These are phyloP conservation scores for Francoa sonchifolia DNA, from an alignment of 441 rosid genomes.

Conservation along the genomic window DNA sequence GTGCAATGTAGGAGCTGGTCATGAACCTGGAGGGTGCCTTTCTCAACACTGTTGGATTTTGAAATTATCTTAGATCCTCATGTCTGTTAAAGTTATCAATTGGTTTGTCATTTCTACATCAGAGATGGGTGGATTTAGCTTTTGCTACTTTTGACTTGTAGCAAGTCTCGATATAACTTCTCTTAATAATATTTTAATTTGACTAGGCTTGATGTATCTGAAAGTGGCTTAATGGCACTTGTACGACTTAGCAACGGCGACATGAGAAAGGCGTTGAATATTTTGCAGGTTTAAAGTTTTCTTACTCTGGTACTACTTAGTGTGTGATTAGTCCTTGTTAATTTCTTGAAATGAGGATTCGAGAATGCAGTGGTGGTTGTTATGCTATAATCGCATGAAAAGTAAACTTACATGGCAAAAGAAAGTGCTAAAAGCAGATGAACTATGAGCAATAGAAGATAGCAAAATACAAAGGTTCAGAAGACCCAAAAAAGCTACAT, in stretches of 20 bases:
- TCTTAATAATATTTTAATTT: conserved; percentile 2
- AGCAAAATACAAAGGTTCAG: no score
- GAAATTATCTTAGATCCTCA: conserved; percentile 1
- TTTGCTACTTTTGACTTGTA: conserved; percentile 2
- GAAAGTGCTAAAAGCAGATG: no score
- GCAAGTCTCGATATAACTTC: conserved; percentile 1
- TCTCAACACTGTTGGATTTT: no score
- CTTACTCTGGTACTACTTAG: background rate
- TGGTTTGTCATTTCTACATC: background rate
- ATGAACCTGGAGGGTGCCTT: no score
- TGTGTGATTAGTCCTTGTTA: no score
- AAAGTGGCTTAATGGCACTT: conserved; percentile 68
- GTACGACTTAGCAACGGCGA: conserved; percentile 91
- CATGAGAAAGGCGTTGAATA: conserved; percentile 97
- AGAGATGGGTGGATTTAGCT: conserved; percentile 1
- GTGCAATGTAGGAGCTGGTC: no score
- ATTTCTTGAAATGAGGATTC: no score
- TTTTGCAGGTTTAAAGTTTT: conserved; percentile 56
- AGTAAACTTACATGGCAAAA: no score
- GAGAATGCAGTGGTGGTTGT: no score
- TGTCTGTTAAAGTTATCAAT: background rate
- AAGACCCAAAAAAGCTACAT: no score
- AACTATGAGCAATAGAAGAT: no score
- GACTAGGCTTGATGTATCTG: conserved; percentile 73
- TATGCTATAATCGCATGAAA: no score